Base-by-base conservation (phyloP, 495 filamentous ascomycete species). In the Xylaria intraflava region DNA sequence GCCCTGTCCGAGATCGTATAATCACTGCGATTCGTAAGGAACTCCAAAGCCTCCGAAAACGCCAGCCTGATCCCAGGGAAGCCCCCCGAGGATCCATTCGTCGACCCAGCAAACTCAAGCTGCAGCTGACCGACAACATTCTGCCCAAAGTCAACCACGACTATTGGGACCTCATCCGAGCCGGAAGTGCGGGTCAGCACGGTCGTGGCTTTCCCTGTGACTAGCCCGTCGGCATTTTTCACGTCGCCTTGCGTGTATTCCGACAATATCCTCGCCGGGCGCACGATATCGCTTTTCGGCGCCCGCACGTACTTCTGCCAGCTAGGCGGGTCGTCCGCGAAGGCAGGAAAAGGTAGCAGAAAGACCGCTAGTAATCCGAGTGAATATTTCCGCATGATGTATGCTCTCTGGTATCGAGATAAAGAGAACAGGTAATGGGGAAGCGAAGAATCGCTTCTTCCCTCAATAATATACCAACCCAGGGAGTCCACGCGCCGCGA, bases 81-180 rank as follows among this genome's bases (percentile, higher is more conserved):
- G 3, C 55, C 57, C 14, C 16, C 16, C 5, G 40, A 33, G n/a
- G 57, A 60, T 10, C 26, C 24, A 29, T 60, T 62, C 43, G 48
- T 44, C 24, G 62, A 62, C 31, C 58, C 41, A 8, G 51, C 59
- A 33, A 65, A 65, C 23, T 62, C 41, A 26, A 65, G 59, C 38
- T 46, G 49, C 20, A 65, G 24, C 29, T 58, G 59, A 0, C 74
- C 74, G 26, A 71, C 71, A 6, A 72, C 58, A 58, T 76, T 73
- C 42, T 69, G 69, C 3, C 74, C 73, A 52, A 75, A 78, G 57
- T 75, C 74, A 24, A 76, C 57, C 2, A 75, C 64, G 3, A 78
- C 47, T 19, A 33, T 51, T 4, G 56, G 61, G 23, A 49, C 39
- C 16, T 54, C 41, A 16, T 46, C 40, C n/a, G 20, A 42, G 16